phyloP scores from a whole-genome alignment of 768 basidiomycete species.

The Naganishia vaughanmartiniae region DNA sequence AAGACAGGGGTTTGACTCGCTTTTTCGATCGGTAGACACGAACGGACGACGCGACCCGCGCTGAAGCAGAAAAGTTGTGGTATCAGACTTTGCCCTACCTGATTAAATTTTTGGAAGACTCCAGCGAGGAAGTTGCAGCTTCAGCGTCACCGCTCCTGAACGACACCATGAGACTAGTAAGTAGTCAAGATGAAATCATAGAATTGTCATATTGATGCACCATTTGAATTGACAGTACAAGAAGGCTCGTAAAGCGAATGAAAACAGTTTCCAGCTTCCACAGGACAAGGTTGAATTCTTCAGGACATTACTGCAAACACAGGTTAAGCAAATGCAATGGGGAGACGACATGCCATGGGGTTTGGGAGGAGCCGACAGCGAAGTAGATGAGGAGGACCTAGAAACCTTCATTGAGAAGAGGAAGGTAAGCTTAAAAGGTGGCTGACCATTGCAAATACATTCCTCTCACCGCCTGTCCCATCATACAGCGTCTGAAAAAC shows the following conservation, averaged over 20 bases:
- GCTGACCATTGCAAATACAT: not conserved
- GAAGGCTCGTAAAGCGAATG: slow-evolving; percentile 56
- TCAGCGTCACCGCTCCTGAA: slow-evolving; percentile 80
- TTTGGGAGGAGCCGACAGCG: slow-evolving; percentile 47
- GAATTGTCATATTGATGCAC: not conserved
- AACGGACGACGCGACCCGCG: slow-evolving; percentile 55
- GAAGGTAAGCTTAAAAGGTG: slow-evolving; percentile 59
- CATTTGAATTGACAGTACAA: slow-evolving; percentile 67
- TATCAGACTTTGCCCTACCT: slow-evolving; percentile 72
- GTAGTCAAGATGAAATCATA: slow-evolving; percentile 45
- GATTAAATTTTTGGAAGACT: slow-evolving; percentile 83
- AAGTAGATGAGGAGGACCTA: slow-evolving; percentile 72
- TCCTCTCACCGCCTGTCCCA: not conserved
- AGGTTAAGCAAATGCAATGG: slow-evolving; percentile 88
- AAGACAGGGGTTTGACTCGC: too few relatives aligned
- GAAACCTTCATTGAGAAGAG: slow-evolving; percentile 79
- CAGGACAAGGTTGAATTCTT: slow-evolving; percentile 73
- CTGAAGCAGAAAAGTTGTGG: slow-evolving; percentile 66
- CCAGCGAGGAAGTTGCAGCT: slow-evolving; percentile 81
- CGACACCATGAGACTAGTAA: slow-evolving; percentile 68
- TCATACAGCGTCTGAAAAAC: slow-evolving; percentile 69
- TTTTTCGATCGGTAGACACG: slow-evolving; percentile 14
- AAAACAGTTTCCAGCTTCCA: slow-evolving; percentile 62
- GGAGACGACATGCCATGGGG: slow-evolving; percentile 60
- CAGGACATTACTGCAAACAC: slow-evolving; percentile 68